Percentiles rank a stretch among this genome's conserved stretches.
phyloP scores from a whole-genome alignment of 148 eudicot species.

The Cornus florida region DNA sequence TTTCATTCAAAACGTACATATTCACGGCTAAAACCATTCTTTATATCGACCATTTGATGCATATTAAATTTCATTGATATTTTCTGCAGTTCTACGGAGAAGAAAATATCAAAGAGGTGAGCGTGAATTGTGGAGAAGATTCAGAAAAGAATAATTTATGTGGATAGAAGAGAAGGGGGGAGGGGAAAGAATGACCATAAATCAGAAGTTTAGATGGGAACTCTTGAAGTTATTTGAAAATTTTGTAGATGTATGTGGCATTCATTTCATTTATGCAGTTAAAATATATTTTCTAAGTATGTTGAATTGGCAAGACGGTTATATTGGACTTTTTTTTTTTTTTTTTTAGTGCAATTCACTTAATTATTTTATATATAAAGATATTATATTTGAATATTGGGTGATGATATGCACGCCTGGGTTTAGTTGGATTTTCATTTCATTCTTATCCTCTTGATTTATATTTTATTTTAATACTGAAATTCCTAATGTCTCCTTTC shows the following conservation, averaged over 20 bases:
- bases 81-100: conserved; percentile 16
- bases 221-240: background rate
- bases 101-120: conserved; percentile 17
- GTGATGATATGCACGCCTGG: no score
- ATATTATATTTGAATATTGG: no score
- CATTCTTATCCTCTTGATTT: no score
- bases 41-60: background rate
- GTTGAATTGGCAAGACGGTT: no score
- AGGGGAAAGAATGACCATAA: background rate
- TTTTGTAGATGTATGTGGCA: background rate
- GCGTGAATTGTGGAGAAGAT: conserved; percentile 11
- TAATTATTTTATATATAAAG: no score
- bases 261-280: background rate
- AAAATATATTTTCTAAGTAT: background rate
- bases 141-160: background rate
- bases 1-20: background rate
- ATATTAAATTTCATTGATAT: background rate
- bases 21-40: background rate
- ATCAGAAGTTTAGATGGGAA: background rate
- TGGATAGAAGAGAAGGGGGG: background rate
- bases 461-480: no score
- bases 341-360: no score
- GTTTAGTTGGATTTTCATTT: no score
- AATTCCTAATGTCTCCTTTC: no score
- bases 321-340: no score